Base-by-base conservation (phyloP, 2,329 filamentous ascomycete species). In the Ascosphaera acerosa region DNA sequence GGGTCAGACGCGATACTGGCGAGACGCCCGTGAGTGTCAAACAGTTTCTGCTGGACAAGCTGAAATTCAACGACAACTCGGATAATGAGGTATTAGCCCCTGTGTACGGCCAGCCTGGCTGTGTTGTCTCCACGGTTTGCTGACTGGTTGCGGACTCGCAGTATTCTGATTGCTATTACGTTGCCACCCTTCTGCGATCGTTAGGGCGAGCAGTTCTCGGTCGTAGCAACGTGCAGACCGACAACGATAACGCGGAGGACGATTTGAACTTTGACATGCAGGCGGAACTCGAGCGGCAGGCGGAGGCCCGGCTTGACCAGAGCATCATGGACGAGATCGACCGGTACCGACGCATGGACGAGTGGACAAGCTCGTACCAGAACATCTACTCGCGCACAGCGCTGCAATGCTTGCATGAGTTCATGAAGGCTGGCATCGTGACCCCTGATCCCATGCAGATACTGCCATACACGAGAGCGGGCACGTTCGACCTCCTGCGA, bases 61-160 rank as follows among this genome's bases (percentile, higher is more conserved):
- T 97, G 19, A 73, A 76, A 30, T 84, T 81, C 55, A 97, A 97
- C 46, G 82, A 97, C 52, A 97, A 97, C 46, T 72, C 76, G 2
- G 74, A 76, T 36, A 97, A 97, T 42, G 58, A 57, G 43, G 57
- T 59, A 46, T 43, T 9, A 16, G 4, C 3, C n/a, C 9, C 2
- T 31, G 16, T 25, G 20, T 27, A 18, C 30, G 34, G 33, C 18
- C 28, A n/a, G 18, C 32, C 7, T 18, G 14, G 16, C 10, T 7
- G 10, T n/a, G 29, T 17, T 35, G 9, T 23, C 20, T 12, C 12
- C 12, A 12, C 12, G 20, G 9, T 16, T 12, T 25, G 26, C 15
- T 15, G 10, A 15, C 10, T 4, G 15, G 14, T 3, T 32, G 28
- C 18, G 32, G 18, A 27, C n/a, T 16, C 15, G 28, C 28, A 72